A percentile compares a stretch with the other conserved stretches of the same genome.
phyloP scores from a whole-genome alignment of 2,329 filamentous ascomycete species.

The Orbilia brochopaga region DNA sequence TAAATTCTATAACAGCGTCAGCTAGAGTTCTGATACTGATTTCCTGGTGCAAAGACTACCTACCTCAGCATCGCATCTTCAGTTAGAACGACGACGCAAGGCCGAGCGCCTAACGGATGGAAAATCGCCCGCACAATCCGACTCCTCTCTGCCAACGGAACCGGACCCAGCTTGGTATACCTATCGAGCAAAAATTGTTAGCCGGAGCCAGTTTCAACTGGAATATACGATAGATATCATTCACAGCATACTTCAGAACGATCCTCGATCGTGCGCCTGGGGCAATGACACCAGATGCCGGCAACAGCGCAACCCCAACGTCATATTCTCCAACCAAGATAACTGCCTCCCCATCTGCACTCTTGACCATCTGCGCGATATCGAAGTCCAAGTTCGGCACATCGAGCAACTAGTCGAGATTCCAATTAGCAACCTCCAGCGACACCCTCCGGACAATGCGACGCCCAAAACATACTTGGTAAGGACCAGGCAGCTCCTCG shows the following conservation, averaged over 20 bases:
- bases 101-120: slow-evolving; percentile 39
- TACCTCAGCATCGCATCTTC: slow-evolving; percentile 47
- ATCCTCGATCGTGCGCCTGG: slow-evolving; percentile 33
- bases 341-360: slow-evolving; percentile 53
- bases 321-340: slow-evolving; percentile 54
- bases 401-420: slow-evolving; percentile 50
- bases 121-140: slow-evolving; percentile 36
- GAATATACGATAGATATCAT: not conserved
- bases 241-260: slow-evolving; percentile 22
- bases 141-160: slow-evolving; percentile 7
- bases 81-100: slow-evolving; percentile 40
- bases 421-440: slow-evolving; percentile 1
- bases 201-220: too few relatives aligned
- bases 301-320: slow-evolving; percentile 53
- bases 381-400: slow-evolving; percentile 54
- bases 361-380: slow-evolving; percentile 53
- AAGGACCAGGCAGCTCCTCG: slow-evolving; percentile 12
- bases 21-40: not conserved
- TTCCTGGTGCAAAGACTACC: not conserved
- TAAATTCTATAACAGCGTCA: slow-evolving; percentile 32
- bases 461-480: slow-evolving; percentile 23
- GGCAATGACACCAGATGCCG: slow-evolving; percentile 49
- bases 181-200: slow-evolving; percentile 12
- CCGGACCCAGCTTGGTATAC: slow-evolving; percentile 26
- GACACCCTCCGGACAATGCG: not conserved